Evolutionary conservation across 441 rosid genomes (phyloP).

Genomic region (Geranium incanum): DNA sequence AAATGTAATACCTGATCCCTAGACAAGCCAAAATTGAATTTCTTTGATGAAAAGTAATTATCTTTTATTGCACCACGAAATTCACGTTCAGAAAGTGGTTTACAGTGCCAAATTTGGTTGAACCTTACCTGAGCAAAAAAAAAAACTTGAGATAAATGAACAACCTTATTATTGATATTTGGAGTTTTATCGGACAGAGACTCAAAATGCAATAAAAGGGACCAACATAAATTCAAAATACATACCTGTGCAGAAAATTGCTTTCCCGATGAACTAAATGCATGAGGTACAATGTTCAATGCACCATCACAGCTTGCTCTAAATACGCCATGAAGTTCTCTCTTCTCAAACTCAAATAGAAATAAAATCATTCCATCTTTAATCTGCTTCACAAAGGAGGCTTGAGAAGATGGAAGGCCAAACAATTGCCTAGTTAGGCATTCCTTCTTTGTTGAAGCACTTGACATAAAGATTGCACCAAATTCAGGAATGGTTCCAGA

Average conservation of each 20-base stretch:
- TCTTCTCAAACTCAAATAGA: conserved; percentile 53
- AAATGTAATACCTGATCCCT: conserved; percentile 41
- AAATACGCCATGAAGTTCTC: conserved; percentile 59
- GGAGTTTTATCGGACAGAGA: neutral
- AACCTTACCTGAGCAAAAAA: conserved; percentile 38
- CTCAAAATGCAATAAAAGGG: neutral
- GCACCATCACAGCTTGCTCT: conserved; percentile 50
- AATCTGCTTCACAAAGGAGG: conserved; percentile 43
- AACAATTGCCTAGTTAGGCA: conserved; percentile 38
- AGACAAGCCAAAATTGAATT: conserved; percentile 66
- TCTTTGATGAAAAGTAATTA: conserved; percentile 42
- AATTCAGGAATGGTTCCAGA: conserved; percentile 38
- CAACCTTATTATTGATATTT: no score
- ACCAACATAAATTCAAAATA: neutral
- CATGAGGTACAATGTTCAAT: conserved; percentile 47
- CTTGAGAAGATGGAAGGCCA: conserved; percentile 43
- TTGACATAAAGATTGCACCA: conserved; percentile 72
- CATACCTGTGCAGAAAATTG: conserved; percentile 61
- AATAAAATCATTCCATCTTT: conserved; percentile 63
- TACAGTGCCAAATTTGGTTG: conserved; percentile 39
- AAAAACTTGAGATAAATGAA: neutral
- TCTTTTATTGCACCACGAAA: conserved; percentile 45
- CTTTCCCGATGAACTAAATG: conserved; percentile 41
- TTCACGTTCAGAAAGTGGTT: conserved; percentile 49
- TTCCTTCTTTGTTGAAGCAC: conserved; percentile 34